Base-by-base conservation (phyloP, 805 yeast genomes). In the Ogataea thermomethanolica region DNA sequence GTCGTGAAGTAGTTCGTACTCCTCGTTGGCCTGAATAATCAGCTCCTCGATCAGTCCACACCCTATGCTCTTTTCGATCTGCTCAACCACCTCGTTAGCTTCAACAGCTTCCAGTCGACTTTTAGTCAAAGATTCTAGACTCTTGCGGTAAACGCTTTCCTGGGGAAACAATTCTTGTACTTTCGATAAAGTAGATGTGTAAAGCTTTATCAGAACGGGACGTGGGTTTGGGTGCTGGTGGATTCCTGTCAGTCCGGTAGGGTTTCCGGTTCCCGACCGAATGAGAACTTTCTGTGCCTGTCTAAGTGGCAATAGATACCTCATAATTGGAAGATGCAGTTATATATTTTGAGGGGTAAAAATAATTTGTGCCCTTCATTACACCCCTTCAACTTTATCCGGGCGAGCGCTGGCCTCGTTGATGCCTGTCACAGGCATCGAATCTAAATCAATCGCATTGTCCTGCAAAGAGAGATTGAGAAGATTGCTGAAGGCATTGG, bases 41-140 rank as follows among this genome's bases (percentile, higher is more conserved):
- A 87, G 66, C 68, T 87, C 95, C 66, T 87, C 95, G 48, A 86
- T 80, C 54, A 87, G 74, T 2, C 95, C 95, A 47, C 82, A 79
- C 13, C 95, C 95, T 48, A 87, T 81, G 59, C 78, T 65, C 48
- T 70, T 65, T 67, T 87, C 95, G 51, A 87, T 84, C 47, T 70
- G 75, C 53, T 74, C 83, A 29, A 73, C 64, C 39, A 78, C 74
- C 49, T 79, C 86, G 45, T 74, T 74, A 32, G 64, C 55, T 58
- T 84, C 79, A 14, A 85, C 95, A 36, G 84, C 69, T 31, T 69
- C 66, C 58, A 82, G 70, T 58, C 95, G 77, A 57, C 82, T 71
- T 51, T 73, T 73, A 37, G 93, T 85, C 61, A 87, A 66, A 41
- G 78, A 74, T 62, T 81, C 84, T 5, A 81, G 82, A 1, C 93